A percentile compares a stretch with the other conserved stretches of the same genome.
These are phyloP conservation scores for Cadophora sp. DNA, from an alignment of 2,329 filamentous ascomycete genomes.

Conservation along the genomic window DNA sequence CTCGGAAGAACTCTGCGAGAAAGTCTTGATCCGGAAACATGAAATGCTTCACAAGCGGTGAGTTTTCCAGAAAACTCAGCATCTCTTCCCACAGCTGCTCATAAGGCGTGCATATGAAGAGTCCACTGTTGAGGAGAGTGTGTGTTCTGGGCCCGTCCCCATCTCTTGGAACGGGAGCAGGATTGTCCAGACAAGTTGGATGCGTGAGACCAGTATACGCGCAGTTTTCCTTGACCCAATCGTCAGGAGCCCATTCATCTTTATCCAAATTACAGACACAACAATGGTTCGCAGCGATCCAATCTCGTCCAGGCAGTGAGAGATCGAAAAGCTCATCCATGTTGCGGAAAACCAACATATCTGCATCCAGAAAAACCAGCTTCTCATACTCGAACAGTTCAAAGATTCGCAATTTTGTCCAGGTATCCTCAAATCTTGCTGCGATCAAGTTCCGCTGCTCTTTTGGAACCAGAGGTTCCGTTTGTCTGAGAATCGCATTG, in stretches of 20 bases:
- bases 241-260: slow-evolving; percentile 75
- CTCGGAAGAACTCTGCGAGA: slow-evolving; percentile 58
- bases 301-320: slow-evolving; percentile 65
- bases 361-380: slow-evolving; percentile 82
- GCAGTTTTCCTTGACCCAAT: slow-evolving; percentile 67
- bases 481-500: slow-evolving; percentile 68
- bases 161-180: slow-evolving; percentile 44
- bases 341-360: slow-evolving; percentile 81
- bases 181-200: slow-evolving; percentile 37
- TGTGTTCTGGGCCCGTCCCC: slow-evolving; percentile 46
- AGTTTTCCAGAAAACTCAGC: slow-evolving; percentile 41
- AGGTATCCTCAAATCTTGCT: slow-evolving; percentile 84
- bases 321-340: slow-evolving; percentile 91
- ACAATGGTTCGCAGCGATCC: slow-evolving; percentile 82
- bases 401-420: slow-evolving; percentile 84
- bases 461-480: slow-evolving; percentile 74
- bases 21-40: slow-evolving; percentile 65
- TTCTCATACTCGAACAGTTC: slow-evolving; percentile 73
- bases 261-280: slow-evolving; percentile 83
- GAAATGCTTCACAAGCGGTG: slow-evolving; percentile 43
- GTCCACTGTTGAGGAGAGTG: slow-evolving; percentile 56
- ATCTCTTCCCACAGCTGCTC: slow-evolving; percentile 47
- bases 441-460: slow-evolving; percentile 65
- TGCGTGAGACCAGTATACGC: slow-evolving; percentile 57
- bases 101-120: slow-evolving; percentile 57